Base-by-base conservation (phyloP, 2,329 filamentous ascomycete genomes). In the Fusarium camptoceras region DNA sequence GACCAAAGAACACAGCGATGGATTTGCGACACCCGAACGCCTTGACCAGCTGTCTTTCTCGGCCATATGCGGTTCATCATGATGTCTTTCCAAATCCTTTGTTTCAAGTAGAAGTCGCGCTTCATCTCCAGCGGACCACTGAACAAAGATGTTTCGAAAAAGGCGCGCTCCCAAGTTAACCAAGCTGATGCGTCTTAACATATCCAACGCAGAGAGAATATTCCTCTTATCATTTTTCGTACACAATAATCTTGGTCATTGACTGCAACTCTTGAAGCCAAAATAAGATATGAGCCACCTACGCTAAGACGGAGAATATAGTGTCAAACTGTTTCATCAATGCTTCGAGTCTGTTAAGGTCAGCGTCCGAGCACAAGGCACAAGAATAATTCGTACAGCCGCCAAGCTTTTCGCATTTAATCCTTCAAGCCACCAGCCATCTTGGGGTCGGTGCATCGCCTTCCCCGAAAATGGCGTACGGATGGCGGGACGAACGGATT, bases 281-380 rank as follows among this genome's bases (percentile, higher is more conserved):
- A 34, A 22, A 62, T 28, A 16, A 44, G 24, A 42, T 43, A 24
- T 59, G 42, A 31, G 46, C 27, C 43, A 55, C 56, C 42, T 56
- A 50, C 59, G 62, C 70, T 72, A 72, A 49, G 39, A 47, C 58
- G 44, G 44, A 59, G 62, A 62, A 61, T 60, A 65, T 61, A 71
- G 66, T 70, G 59, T 65, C 59, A 68, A 59, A 61, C 65, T 67
- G 73, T 75, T 75, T 75, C 73, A 75, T 64, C 66, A 42, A 55
- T 72, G 71, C 66, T 63, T 62, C 56, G 55, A 66, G 56, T 64
- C 39, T 64, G 28, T 55, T 47, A 43, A 58, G 66, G 58, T 51
- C 47, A 59, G 59, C 65, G 56, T 63, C 71, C 68, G 51, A 53
- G 65, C 68, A 73, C 65, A 56, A 65, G 60, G 64, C 71, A 47